Evolutionary conservation across 352 stramenopile species (phyloP), one percentile per base, ranked within the genome.

Genomic region (Hyaloperonospora arabidopsidis): DNA sequence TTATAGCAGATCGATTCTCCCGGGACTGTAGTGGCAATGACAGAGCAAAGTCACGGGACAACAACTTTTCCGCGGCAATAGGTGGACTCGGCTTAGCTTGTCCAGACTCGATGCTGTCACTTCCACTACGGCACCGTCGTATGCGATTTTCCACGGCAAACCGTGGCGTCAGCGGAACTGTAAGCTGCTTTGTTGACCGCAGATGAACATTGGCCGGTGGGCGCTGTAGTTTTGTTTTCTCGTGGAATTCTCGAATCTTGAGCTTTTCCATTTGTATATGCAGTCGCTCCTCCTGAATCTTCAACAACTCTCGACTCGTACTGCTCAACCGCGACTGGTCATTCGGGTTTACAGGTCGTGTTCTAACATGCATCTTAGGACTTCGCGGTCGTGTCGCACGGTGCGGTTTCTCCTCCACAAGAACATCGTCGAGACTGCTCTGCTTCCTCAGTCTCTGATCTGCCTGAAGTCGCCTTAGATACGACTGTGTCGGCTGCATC

Each of bases 201-300:
- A 88, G 76, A 46, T 87, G 77, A 7, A 91, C 77, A 49, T 88
- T 88, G 1, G 59, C 62, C 2, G 78, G 72, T 19, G 78, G 66
- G 23, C 76, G 71, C 52, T 91, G 78, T 40, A 78, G 59, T 49
- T 85, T 86, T 15, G 72, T 81, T 23, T 79, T 77, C 50, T 86
- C 81, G 46, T 91, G 76, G 45, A 86, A 88, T 48, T 91, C 79
- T 43, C 81, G 75, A 54, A 88, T 81, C 52, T 87, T 87, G 23
- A 85, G 68, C 18, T 74, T 74, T 52, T 91, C 78, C 14, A 86
- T 52, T 44, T 91, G 76, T 12, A 88, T 23, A 12, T 70, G 69
- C 48, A 80, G 64, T 51, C 79, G 67, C 45, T 91, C 81, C 28
- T 87, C 78, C 50, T 86, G 78, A 49, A 91, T 89, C 50, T 85